Evolutionary conservation across 192 early-diverging fungal genomes (phyloP).

Genomic region (Pilaira anomala): DNA sequence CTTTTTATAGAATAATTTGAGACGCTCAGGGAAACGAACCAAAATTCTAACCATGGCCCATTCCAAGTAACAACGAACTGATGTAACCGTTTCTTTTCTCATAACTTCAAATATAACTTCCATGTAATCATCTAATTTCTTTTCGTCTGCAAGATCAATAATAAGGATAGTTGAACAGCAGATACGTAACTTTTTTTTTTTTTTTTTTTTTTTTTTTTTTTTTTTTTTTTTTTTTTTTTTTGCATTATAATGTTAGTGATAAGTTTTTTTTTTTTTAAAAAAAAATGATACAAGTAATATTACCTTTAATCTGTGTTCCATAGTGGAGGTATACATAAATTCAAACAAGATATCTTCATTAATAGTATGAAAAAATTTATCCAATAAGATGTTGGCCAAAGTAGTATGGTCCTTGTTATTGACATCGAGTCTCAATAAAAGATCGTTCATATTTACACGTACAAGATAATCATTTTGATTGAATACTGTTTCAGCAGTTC

Average conservation of each 20-base stretch:
- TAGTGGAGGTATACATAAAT: conserved; percentile 23
- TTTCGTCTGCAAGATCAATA: conserved; percentile 31
- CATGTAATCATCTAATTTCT: conserved; percentile 21
- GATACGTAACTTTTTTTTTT: conserved; percentile 33
- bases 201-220: no score
- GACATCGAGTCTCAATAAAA: conserved; percentile 42
- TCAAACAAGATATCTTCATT: conserved; percentile 15
- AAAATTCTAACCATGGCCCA: conserved; percentile 26
- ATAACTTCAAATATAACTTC: conserved; percentile 34
- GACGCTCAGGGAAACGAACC: conserved; percentile 15
- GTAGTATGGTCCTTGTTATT: conserved; percentile 18
- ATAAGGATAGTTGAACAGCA: conserved; percentile 48
- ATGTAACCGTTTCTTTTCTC: conserved; percentile 39
- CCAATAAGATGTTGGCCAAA: conserved; percentile 35
- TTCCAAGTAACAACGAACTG: conserved; percentile 48
- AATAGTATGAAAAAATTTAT: conserved; percentile 1
- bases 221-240: no score
- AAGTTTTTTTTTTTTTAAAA: no score
- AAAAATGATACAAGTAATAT: neutral
- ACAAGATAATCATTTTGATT: conserved; percentile 49
- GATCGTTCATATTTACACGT: conserved; percentile 44
- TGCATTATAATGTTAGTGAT: no score
- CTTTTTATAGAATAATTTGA: conserved; percentile 18
- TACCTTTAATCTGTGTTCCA: conserved; percentile 30
- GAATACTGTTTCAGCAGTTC: conserved; percentile 26